phyloP scores from a whole-genome alignment of 768 basidiomycete genomes.

The Panaeolus cyanescens region DNA sequence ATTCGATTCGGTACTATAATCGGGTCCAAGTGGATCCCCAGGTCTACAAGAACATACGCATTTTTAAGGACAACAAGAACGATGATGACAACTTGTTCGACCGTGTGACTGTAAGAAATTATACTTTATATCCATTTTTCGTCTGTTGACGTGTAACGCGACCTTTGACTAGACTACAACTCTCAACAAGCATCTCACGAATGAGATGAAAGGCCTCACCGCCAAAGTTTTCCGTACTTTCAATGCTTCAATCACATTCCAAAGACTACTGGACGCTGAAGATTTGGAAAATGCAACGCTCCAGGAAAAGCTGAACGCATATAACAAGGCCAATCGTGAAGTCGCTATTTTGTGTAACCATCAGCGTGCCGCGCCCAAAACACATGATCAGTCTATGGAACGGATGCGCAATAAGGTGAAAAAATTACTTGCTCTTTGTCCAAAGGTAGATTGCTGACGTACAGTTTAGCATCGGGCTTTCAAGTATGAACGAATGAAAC shows the following conservation, averaged over 20 bases:
- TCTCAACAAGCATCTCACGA: conserved; percentile 90
- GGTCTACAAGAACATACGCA: conserved; percentile 96
- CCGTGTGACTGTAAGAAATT: conserved; percentile 81
- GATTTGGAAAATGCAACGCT: conserved; percentile 62
- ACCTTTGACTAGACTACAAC: conserved; percentile 59
- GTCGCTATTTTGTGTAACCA: conserved; percentile 99
- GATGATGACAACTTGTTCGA: conserved; percentile 92
- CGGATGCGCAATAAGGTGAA: conserved; percentile 95
- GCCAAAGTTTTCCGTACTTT: conserved; percentile 99
- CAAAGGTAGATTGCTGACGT: background rate
- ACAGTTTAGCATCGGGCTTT: conserved; percentile 69
- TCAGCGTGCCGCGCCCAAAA: conserved; percentile 92
- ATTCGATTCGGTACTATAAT: conserved; percentile 97
- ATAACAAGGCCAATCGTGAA: conserved; percentile 95
- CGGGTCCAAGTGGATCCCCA: conserved; percentile 86
- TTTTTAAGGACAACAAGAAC: conserved; percentile 93
- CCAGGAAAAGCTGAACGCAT: conserved; percentile 97
- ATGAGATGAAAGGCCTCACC: conserved; percentile 96
- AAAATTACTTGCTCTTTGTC: conserved; percentile 7
- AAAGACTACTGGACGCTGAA: conserved; percentile 81
- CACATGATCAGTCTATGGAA: conserved; percentile 91
- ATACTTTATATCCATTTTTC: background rate
- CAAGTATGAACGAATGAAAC: conserved; percentile 98
- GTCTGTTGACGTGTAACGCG: conserved; percentile 17
- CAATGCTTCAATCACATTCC: conserved; percentile 97